Evolutionary conservation across 805 yeast species (phyloP), one percentile per base, ranked within the genome.

Genomic region (Vanderwaltozyma tropicalis): DNA sequence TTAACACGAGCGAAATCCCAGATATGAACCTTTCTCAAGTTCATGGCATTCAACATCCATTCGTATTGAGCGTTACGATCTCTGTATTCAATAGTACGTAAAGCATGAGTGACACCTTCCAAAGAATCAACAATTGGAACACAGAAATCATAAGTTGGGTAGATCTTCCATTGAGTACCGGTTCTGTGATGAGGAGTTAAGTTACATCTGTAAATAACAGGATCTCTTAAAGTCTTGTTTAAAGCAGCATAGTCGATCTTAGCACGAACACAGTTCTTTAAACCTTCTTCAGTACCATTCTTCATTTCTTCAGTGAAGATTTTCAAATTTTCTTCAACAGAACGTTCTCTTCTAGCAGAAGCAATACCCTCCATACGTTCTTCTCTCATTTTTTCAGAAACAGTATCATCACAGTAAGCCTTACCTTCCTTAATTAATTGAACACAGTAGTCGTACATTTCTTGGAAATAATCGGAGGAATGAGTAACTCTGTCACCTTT

Each of bases 1-100:
- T 89, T 92, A 57, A 92, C 88, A 67, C 99, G 79, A 44, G 94
- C 92, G 56, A 92, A 92, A 70, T 92, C 99, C 96, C 97, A 92
- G 54, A 92, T 77, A 64, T 87, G 86, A 32, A 92, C 98, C 58
- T 83, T 82, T 68, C 98, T 83, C 61, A 92, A 72, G 38, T 72
- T 63, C 58, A 92, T 67, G 32, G 89, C 80, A 36, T 81, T 64
- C 49, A 86, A 73, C 76, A 92, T 78, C 99, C 99, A 92, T 42
- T 85, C 94, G 66, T 92, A 92, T 69, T 92, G 98, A 34, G 94
- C 87, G 62, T 92, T 92, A 68, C 99, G 82, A 72, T 92, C 99
- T 68, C 97, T 81, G 76, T 92, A 92, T 70, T 92, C 99, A 58
- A 82, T 89, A 32, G 98, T 92, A 74, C 99, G 81, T 62, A 92